Base-by-base conservation (phyloP, 2,329 filamentous ascomycete species). In the Hypocrella siamensis region DNA sequence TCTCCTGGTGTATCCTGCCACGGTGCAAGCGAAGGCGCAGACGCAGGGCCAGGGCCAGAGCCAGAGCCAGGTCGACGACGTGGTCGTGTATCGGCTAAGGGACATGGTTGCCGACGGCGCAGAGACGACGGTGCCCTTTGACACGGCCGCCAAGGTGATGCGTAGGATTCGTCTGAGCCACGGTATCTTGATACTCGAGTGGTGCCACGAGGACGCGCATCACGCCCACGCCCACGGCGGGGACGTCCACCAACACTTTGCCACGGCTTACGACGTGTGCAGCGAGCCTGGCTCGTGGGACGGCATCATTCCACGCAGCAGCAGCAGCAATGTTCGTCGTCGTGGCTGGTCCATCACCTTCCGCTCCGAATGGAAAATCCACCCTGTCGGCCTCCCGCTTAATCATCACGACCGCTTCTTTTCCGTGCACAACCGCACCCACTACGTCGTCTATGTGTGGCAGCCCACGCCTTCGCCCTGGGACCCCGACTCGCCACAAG, bases 361-460 rank as follows among this genome's bases (percentile, higher is more conserved):
- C n/a, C n/a, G n/a, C n/a, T n/a, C n/a, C n/a, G n/a, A n/a, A n/a
- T n/a, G n/a, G n/a, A n/a, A n/a, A n/a, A n/a, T n/a, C 24, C 65
- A 73, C 48, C 65, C 65, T 42, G 51, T 68, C 2, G 70, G 68
- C 8, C 53, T 74, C 30, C 61, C 68, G 1, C 44, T 73, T 6
- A 66, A 63, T 41, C 53, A 58, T n/a, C 52, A 58, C 25, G 68
- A 74, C 44, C 64, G 70, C n/a, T 74, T 75, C 57, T 73, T 70
- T 49, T 75, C 70, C 8, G 52, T 65, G 1, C 73, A 78, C 45
- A 75, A 58, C 30, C 44, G 56, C 11, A 68, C 58, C 1, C 70
- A 77, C 45, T 77, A 76, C 48, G 68, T 60, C 25, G 54, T 75
- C 11, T 77, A 76, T 47, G 57, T 67, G 18, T 76, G 70, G 70